Percentiles rank a stretch among this genome's conserved stretches.
phyloP scores from a whole-genome alignment of 2,329 filamentous ascomycete genomes.

The Colletotrichum sp. region DNA sequence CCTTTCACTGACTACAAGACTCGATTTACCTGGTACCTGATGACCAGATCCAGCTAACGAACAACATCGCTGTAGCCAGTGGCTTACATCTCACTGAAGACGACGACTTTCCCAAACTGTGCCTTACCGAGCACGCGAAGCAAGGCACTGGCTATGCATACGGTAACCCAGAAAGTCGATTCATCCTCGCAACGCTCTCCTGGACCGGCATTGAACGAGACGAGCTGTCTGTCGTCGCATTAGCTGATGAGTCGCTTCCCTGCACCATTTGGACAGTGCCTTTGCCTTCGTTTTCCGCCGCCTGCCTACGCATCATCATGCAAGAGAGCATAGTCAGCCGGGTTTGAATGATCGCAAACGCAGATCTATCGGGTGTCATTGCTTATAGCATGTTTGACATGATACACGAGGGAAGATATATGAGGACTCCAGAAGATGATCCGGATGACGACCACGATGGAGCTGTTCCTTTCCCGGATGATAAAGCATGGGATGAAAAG shows the following conservation, averaged over 20 bases:
- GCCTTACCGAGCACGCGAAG: not conserved
- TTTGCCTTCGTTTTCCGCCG: not conserved
- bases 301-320: not conserved
- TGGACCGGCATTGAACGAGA: not conserved
- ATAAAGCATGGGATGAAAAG: no score
- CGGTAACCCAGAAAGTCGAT: not conserved
- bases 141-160: not conserved
- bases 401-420: fast-evolving
- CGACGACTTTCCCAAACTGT: not conserved
- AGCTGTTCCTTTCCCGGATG: not conserved
- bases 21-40: not conserved
- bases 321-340: not conserved
- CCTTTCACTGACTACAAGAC: not conserved
- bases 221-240: not conserved
- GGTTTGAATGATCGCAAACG: not conserved
- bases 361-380: not conserved
- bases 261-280: not conserved
- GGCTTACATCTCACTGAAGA: not conserved
- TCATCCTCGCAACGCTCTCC: not conserved
- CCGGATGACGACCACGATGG: not conserved
- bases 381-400: not conserved
- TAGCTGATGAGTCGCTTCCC: not conserved
- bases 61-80: not conserved
- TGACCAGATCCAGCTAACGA: not conserved
- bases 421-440: not conserved